Evolutionary conservation across 2,329 filamentous ascomycete species (phyloP), one percentile per base, ranked within the genome.

Genomic region (Exophiala sp.): DNA sequence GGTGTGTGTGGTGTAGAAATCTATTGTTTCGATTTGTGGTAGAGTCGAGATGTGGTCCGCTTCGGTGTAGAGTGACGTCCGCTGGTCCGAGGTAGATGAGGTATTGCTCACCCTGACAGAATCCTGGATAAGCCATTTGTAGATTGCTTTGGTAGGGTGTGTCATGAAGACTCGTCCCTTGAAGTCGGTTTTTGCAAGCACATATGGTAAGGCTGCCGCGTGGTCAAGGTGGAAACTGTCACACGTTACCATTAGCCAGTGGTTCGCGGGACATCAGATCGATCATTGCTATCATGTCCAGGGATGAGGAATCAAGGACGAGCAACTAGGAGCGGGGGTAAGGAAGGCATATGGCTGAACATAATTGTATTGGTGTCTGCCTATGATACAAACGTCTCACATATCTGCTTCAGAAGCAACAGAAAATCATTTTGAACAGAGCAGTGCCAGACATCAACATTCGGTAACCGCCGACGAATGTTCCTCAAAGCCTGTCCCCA

Each of bases 51-150:
- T 77, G 68, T 97, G 90, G 65, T 98, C 93, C 61, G 91, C 85
- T 70, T 98, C 93, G 1, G 88, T 96, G 67, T 96, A 98, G 39
- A 97, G 81, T 34, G 80, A 76, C 19, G 79, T 79, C 58, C 79
- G 74, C 56, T 80, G 78, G 61, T 82, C 78, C 2, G 79, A 79
- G 4, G 78, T 80, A 43, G 77, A 80, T 2, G 77, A 74, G 24
- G 64, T 88, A 76, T 75, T 93, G 78, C 63, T 86, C 23, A 98
- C 90, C 52, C 93, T 84, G 38, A 98, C 88, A 59, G 89, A 95
- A 70, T 98, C 93, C 68, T 95, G 89, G 56, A 97, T 96, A 44
- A 97, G 81, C 91, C 93, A 97, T 72, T 97, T 97, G 79, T 98
- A 98, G 66, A 98, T 98, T 62, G 93, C 93, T 69, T 98, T 97